Percentiles rank a stretch among this genome's conserved stretches.
Conservation (phyloP, 1,284 basidiomycete genomes). For the Austroboletus sp. region DNA sequence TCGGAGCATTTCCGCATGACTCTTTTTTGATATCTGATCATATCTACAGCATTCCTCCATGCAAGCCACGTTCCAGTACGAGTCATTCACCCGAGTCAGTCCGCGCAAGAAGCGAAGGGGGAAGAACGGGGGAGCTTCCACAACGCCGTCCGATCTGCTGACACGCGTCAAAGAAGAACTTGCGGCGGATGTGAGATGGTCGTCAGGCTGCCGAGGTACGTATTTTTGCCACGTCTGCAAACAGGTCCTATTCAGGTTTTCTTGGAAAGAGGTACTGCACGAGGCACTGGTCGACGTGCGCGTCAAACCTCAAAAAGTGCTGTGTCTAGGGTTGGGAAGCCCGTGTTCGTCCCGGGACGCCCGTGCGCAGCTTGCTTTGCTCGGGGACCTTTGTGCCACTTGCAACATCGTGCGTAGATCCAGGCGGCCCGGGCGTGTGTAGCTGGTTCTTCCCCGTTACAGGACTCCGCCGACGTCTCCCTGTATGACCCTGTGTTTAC, state of each 20-base stretch:
- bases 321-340: slow-evolving; percentile 69
- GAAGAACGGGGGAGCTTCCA: slow-evolving; percentile 19
- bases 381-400: slow-evolving; percentile 47
- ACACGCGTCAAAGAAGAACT: slow-evolving; percentile 36
- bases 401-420: slow-evolving; percentile 51
- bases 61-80: slow-evolving; percentile 31
- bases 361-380: slow-evolving; percentile 60
- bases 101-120: slow-evolving; percentile 36
- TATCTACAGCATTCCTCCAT: background rate
- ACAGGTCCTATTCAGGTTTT: background rate
- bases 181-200: slow-evolving; percentile 38
- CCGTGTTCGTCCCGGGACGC: slow-evolving; percentile 54
- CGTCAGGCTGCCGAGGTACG: slow-evolving; percentile 35
- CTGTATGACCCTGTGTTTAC: slow-evolving; percentile 68
- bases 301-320: slow-evolving; percentile 25
- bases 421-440: background rate
- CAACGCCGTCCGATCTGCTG: slow-evolving; percentile 30
- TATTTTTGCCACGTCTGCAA: slow-evolving; percentile 9
- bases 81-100: slow-evolving; percentile 37
- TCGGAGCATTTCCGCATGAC: slow-evolving; percentile 20
- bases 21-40: background rate
- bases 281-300: slow-evolving; percentile 28
- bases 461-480: slow-evolving; percentile 47
- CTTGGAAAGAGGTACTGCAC: slow-evolving; percentile 32
- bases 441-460: background rate